A percentile compares a stretch with the other conserved stretches of the same genome.
Evolutionary conservation across 2,329 filamentous ascomycete species (phyloP).

Genomic region (Lasiodiplodia citricola): DNA sequence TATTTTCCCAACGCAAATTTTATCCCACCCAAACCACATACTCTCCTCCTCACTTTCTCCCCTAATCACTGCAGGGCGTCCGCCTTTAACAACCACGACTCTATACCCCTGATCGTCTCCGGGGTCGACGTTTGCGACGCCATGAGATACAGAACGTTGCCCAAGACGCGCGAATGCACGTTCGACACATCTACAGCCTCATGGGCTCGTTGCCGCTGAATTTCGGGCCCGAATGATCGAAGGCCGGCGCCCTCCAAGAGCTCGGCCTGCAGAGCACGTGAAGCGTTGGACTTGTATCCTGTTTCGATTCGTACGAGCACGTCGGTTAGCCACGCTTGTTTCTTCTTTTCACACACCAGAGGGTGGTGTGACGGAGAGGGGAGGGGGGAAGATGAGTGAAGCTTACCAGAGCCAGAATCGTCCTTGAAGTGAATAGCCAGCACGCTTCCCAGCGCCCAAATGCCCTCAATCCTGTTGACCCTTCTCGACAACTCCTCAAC

Average conservation of each 20-base stretch:
- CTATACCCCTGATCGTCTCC: conserved; percentile 12
- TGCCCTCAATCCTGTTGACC: conserved; percentile 59
- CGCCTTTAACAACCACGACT: background rate
- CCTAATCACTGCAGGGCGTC: background rate
- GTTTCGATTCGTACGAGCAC: conserved; percentile 11
- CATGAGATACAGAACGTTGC: conserved; percentile 68
- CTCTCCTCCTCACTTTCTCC: background rate
- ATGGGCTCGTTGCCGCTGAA: no score
- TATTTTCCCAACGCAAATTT: background rate
- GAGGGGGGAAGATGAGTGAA: background rate
- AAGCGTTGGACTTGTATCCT: conserved; percentile 64
- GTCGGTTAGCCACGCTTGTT: background rate
- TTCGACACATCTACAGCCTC: conserved; percentile 41
- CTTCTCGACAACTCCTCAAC: background rate
- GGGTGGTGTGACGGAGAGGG: background rate
- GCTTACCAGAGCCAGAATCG: conserved; percentile 49
- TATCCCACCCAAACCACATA: background rate
- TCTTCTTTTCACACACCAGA: background rate
- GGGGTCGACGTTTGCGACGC: conserved; percentile 48
- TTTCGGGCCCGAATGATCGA: background rate
- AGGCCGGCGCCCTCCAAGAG: conserved; percentile 52
- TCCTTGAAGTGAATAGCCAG: conserved; percentile 68
- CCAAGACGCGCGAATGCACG: conserved; percentile 65
- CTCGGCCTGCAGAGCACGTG: conserved; percentile 57
- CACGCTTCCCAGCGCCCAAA: conserved; percentile 77